Conservation (phyloP, 441 rosid genomes). For the Pelargonium citronellum region DNA sequence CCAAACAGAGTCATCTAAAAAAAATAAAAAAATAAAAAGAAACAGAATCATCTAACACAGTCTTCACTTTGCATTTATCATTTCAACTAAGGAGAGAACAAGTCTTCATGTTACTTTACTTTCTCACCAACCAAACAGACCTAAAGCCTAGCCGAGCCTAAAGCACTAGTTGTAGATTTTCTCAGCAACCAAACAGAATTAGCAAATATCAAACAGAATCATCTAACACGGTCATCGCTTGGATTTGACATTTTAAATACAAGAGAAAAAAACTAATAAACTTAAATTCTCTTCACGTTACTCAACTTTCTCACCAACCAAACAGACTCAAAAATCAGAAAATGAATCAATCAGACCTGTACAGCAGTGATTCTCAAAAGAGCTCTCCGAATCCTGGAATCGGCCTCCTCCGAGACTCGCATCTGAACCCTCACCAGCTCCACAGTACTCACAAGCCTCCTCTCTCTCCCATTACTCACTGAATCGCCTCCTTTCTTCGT, state of each 20-base stretch:
- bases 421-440: slow-evolving; percentile 58
- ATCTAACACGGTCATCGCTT: no score
- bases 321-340: background rate
- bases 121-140: slow-evolving; percentile 3
- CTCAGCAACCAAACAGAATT: no score
- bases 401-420: slow-evolving; percentile 52
- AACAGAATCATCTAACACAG: no score
- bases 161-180: no score
- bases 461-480: slow-evolving; percentile 22
- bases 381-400: slow-evolving; percentile 58
- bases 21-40: no score
- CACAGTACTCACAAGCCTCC: slow-evolving; percentile 44
- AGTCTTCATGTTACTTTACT: background rate
- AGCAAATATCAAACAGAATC: no score
- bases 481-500: slow-evolving; percentile 32
- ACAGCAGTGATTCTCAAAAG: slow-evolving; percentile 55
- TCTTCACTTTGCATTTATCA: background rate
- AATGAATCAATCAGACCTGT: slow-evolving; percentile 35
- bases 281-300: no score
- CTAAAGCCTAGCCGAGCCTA: background rate
- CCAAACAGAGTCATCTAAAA: background rate
- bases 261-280: no score
- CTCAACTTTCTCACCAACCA: background rate
- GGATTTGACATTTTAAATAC: no score
- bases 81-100: background rate